Percentiles rank a stretch among this genome's conserved stretches.
Evolutionary conservation across 805 yeast species (phyloP).

Genomic region (Hanseniaspora thailandica): DNA sequence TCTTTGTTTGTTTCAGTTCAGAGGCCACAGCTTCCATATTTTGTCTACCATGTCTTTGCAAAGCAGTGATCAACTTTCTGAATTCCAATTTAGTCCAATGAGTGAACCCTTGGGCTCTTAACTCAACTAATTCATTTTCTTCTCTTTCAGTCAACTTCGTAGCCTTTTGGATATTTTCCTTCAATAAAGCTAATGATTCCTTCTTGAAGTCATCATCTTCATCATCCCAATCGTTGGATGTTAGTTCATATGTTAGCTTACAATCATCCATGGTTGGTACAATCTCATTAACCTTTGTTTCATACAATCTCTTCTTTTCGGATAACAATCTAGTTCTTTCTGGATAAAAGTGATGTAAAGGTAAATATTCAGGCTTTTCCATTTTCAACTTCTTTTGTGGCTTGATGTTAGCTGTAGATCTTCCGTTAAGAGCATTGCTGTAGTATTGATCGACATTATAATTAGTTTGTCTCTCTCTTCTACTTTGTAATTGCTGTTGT

Average conservation of each 20-base stretch:
- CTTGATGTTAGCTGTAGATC: slow-evolving; percentile 37
- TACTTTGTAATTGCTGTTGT: slow-evolving; percentile 24
- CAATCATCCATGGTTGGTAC: slow-evolving; percentile 54
- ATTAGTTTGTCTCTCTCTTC: slow-evolving; percentile 72
- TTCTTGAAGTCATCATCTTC: slow-evolving; percentile 44
- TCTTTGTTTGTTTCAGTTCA: slow-evolving; percentile 68
- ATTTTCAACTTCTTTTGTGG: slow-evolving; percentile 55
- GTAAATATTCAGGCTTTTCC: slow-evolving; percentile 70
- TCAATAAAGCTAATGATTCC: slow-evolving; percentile 28
- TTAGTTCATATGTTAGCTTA: slow-evolving; percentile 24
- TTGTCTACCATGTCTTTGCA: slow-evolving; percentile 73
- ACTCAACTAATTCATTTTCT: slow-evolving; percentile 29
- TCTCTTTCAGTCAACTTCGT: slow-evolving; percentile 77
- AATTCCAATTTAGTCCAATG: slow-evolving; percentile 86
- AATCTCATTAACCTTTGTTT: slow-evolving; percentile 54
- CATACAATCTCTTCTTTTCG: slow-evolving; percentile 70
- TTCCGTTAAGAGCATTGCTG: slow-evolving; percentile 65
- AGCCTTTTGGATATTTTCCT: slow-evolving; percentile 45
- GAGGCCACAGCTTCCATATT: slow-evolving; percentile 55
- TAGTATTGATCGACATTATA: slow-evolving; percentile 81
- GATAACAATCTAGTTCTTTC: slow-evolving; percentile 61
- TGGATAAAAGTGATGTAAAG: slow-evolving; percentile 87
- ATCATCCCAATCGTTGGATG: slow-evolving; percentile 28
- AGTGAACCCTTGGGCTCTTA: slow-evolving; percentile 60
- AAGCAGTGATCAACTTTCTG: slow-evolving; percentile 59